Conservation (phyloP, 2,329 filamentous ascomycete species). For the Neonectria punicea region DNA sequence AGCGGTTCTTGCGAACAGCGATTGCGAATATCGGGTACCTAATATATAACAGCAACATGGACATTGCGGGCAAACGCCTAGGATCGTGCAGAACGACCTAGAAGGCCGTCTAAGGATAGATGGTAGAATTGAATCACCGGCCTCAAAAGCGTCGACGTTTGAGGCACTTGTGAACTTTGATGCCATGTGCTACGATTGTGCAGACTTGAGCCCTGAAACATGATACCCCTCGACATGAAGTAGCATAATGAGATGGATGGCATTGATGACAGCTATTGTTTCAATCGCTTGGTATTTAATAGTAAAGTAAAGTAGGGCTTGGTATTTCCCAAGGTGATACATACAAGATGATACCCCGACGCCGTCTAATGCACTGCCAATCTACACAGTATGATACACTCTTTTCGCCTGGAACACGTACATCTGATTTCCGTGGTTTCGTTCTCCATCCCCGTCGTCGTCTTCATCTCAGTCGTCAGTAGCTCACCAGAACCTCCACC, state of each 20-base stretch:
- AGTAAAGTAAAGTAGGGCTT: constrained; percentile 45
- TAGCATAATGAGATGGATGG: background rate
- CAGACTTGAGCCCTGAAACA: background rate
- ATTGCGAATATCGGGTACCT: constrained; percentile 22
- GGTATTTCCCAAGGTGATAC: constrained; percentile 45
- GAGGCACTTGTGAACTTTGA: background rate
- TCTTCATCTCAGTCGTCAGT: constrained; percentile 33
- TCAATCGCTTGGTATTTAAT: constrained; percentile 43
- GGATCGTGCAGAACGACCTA: constrained; percentile 27
- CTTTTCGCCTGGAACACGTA: constrained; percentile 30
- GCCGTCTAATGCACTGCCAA: constrained; percentile 58
- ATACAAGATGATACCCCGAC: constrained; percentile 52
- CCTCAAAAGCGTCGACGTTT: background rate
- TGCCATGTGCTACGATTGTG: background rate
- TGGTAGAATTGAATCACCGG: constrained; percentile 5
- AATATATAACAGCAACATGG: constrained; percentile 7
- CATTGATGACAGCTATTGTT: constrained; percentile 4
- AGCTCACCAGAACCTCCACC: constrained; percentile 59
- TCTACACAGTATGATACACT: constrained; percentile 58
- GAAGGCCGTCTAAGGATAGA: constrained; percentile 17
- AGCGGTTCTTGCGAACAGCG: constrained; percentile 16
- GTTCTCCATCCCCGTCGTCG: constrained; percentile 10
- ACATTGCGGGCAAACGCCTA: constrained; percentile 6
- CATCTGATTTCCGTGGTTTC: constrained; percentile 29
- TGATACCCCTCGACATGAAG: background rate